Evolutionary conservation across 169 alveolate species (phyloP), one percentile per base, ranked within the genome.

Genomic region (Plasmodium ovale): DNA sequence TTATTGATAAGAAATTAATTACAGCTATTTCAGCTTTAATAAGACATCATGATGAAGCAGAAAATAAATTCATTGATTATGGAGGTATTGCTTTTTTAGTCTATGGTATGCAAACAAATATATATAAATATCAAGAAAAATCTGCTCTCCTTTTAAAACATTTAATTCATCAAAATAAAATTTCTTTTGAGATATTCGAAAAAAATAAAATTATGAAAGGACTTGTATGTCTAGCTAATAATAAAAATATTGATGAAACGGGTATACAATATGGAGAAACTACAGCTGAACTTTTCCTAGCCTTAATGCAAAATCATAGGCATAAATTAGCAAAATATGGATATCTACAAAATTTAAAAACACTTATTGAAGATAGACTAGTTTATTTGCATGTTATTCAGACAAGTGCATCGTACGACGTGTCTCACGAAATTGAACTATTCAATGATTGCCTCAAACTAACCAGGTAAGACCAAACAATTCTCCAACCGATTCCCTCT

Each of bases 221-320:
- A 67, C 58, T 82, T 0, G 54, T 82, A 47, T 49, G 72, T 33
- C 60, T 82, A 51, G 71, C 82, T 9, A 82, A 82, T 4, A 82
- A 82, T 49, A 82, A 64, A 29, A 82, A 82, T 59, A 82, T 82
- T 1, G 90, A 82, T 59, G 90, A 82, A 53, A 82, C 90, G 0
- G 90, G 90, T 10, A 67, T 82, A 82, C 90, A 82, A 25, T 82
- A 65, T 67, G 90, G 90, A 23, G 90, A 82, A 58, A 82, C 90
- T n/a, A 82, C 90, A 39, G 90, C 90, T 16, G 90, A 82, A 53
- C 70, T 82, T 14, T 65, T 82, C 37, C 37, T 82, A 19, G 90
- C 90, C 0, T 42, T 82, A 25, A 82, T 82, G 42, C 90, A 82
- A 70, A 82, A 65, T 25, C 90, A 82, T 44, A 67, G 90, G n/a